Conservation (phyloP, 768 basidiomycete genomes). For the Russula ochroleuca region DNA sequence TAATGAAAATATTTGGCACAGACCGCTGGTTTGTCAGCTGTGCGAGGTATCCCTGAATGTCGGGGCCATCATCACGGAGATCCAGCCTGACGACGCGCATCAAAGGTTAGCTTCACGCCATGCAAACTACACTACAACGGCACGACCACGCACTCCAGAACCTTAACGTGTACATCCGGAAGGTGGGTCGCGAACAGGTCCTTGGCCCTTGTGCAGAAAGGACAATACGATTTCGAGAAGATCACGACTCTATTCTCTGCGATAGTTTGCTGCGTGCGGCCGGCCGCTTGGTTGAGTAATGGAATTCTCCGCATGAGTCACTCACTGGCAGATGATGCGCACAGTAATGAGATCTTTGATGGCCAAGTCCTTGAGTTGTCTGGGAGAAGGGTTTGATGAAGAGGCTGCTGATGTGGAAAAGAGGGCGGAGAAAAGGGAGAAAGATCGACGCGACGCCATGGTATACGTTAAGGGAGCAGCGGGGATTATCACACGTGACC, state of each 20-base stretch:
- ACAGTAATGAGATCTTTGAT: constrained; percentile 42
- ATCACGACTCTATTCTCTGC: constrained; percentile 39
- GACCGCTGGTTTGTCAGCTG: constrained; percentile 63
- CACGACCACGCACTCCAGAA: constrained; percentile 36
- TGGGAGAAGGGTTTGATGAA: constrained; percentile 35
- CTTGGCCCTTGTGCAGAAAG: constrained; percentile 43
- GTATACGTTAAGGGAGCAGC: not conserved
- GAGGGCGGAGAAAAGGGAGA: constrained; percentile 26
- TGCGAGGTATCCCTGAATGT: constrained; percentile 61
- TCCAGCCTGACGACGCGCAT: constrained; percentile 47
- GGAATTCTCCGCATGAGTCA: not conserved
- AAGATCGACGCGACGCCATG: constrained; percentile 22
- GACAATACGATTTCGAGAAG: constrained; percentile 41
- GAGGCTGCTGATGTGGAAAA: constrained; percentile 31
- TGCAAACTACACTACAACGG: not conserved
- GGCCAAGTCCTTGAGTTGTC: constrained; percentile 35
- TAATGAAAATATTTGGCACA: constrained; percentile 76
- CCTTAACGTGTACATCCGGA: constrained; percentile 33
- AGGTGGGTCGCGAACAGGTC: constrained; percentile 35
- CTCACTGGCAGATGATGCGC: not conserved
- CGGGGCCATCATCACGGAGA: constrained; percentile 49
- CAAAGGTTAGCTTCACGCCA: not conserved
- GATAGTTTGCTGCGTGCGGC: constrained; percentile 34
- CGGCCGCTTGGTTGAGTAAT: not conserved
- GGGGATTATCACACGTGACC: not conserved